Evolutionary conservation across 768 basidiomycete genomes (phyloP), one percentile per base, ranked within the genome.

Genomic region (Exsudoporus frostii): DNA sequence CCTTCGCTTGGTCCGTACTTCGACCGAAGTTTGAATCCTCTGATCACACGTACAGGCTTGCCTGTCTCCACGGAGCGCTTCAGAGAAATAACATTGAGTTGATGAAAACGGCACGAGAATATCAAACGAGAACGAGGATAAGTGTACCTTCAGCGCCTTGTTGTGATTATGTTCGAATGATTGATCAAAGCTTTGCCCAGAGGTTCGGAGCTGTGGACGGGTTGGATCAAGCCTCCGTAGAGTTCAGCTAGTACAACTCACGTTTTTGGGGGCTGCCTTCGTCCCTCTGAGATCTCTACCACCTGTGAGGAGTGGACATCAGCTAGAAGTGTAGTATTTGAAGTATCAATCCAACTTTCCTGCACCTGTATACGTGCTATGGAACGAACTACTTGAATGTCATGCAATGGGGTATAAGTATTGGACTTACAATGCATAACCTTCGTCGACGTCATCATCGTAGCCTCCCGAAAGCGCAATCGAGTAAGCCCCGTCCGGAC

Each of bases 381-480:
- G 14, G 34, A 36, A 64, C 5, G 11, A 33, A 37, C 4, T 4
- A 4, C 6, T 8, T 24, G 47, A 45, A 24, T 8, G 7, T 25
- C 24, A 5, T 24, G 17, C 3, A 41, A 24, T 43, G 50, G 19
- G 15, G 14, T 24, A 30, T 8, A 41, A 37, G 9, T 4, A 44
- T 22, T 25, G 8, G 29, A 82, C 89, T 70, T 63, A 91, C 90
- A 92, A 92, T 13, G 79, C 87, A 56, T 91, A 86, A 49, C 90
- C 90, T 15, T 83, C 66, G 56, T 93, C 90, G 17, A 92, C 79
- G 59, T 92, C 91, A 50, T 92, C 91, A 30, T 89, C 86, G 52
- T 93, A 93, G 2, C 90, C 93, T 11, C 94, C 94, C 37, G 90
- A 92, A 4, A 96, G 79, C 3, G 88, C 92, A 14, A 97, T 80